Evolutionary conservation across 208 protist species (phyloP).

Genomic region (Vickermania ingenoplastis): DNA sequence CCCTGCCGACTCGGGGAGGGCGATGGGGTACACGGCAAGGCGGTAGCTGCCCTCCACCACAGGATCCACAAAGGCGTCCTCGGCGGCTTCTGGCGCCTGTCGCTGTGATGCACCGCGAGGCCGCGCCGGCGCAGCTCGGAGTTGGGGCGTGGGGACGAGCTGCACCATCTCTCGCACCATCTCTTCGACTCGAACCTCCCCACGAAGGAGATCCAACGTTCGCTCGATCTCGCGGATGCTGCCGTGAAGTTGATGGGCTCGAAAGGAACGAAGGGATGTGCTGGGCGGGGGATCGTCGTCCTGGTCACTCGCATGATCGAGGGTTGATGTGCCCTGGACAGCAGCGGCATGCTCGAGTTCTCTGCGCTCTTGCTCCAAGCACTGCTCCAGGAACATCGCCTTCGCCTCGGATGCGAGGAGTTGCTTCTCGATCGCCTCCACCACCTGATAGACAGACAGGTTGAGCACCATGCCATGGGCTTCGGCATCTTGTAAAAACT

Average conservation of each 20-base stretch:
- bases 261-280: too few relatives aligned
- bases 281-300: too few relatives aligned
- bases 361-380: neutral
- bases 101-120: neutral
- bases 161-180: neutral
- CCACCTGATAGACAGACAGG: conserved; percentile 32
- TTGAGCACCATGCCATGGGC: conserved; percentile 27
- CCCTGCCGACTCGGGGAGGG: conserved; percentile 5
- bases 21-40: neutral
- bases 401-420: conserved; percentile 7
- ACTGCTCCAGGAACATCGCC: neutral
- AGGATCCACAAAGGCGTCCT: conserved; percentile 1
- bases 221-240: neutral
- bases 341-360: too few relatives aligned
- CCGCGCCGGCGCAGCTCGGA: neutral
- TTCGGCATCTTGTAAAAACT: conserved; percentile 22
- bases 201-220: neutral
- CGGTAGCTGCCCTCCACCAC: neutral
- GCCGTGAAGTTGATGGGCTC: too few relatives aligned
- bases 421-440: conserved; percentile 24
- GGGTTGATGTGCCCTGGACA: too few relatives aligned
- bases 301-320: too few relatives aligned
- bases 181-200: neutral
- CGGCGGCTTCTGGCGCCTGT: neutral
- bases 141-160: neutral